A percentile compares a stretch with the other conserved stretches of the same genome.
Evolutionary conservation across 2,329 filamentous ascomycete genomes (phyloP).

Genomic region (Diaporthe helianthi): DNA sequence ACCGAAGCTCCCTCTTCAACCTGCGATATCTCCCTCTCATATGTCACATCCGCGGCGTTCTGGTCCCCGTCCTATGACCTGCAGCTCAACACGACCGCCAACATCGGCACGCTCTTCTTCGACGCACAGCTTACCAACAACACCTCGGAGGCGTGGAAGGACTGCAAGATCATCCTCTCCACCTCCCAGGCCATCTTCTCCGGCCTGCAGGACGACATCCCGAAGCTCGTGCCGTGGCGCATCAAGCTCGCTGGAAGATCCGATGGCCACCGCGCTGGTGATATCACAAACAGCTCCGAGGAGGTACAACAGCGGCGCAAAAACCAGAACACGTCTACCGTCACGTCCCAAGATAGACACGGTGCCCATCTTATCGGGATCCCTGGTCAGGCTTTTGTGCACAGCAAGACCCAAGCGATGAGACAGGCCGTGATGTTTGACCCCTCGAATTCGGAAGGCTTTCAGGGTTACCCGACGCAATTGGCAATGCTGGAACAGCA

Average conservation of each 20-base stretch:
- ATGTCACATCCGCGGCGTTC: constrained; percentile 63
- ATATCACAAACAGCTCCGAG: constrained; percentile 49
- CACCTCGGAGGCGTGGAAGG: constrained; percentile 69
- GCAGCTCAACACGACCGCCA: constrained; percentile 62
- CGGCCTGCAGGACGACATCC: constrained; percentile 61
- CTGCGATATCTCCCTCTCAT: constrained; percentile 62
- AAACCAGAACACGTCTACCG: constrained; percentile 36
- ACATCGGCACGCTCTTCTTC: constrained; percentile 63
- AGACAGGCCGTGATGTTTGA: no score
- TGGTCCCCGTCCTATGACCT: constrained; percentile 71
- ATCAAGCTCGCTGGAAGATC: constrained; percentile 54
- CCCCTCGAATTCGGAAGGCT: no score
- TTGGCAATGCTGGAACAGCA: no score
- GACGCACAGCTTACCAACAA: constrained; percentile 68
- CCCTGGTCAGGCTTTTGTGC: no score
- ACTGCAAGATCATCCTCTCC: constrained; percentile 66
- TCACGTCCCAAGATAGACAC: not conserved
- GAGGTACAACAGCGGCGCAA: constrained; percentile 45
- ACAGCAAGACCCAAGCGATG: no score
- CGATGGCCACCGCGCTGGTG: not conserved
- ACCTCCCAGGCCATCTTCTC: constrained; percentile 68
- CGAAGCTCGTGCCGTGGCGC: constrained; percentile 62
- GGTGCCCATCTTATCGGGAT: not conserved
- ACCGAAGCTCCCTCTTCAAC: constrained; percentile 33
- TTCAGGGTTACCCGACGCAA: no score